These are phyloP conservation scores for Diaporthe capsici DNA, from an alignment of 2,329 filamentous ascomycete genomes.

Conservation along the genomic window DNA sequence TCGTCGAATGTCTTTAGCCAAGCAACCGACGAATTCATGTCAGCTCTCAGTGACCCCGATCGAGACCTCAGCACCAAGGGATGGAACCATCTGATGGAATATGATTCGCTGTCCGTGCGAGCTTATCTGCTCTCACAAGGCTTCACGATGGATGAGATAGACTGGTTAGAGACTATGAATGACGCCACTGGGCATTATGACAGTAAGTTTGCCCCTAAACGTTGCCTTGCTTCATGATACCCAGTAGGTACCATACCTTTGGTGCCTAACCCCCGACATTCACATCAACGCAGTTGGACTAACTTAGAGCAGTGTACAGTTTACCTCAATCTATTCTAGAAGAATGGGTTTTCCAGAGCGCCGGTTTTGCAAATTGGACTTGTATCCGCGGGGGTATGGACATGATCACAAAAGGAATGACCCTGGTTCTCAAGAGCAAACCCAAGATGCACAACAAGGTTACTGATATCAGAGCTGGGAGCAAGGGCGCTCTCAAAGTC, in stretches of 20 bases:
- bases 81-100: conserved; percentile 45
- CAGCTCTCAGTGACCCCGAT: neutral
- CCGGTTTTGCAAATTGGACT: conserved; percentile 46
- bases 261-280: neutral
- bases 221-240: neutral
- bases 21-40: neutral
- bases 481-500: conserved; percentile 43
- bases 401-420: conserved; percentile 49
- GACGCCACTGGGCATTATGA: conserved; percentile 47
- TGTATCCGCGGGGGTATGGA: conserved; percentile 51
- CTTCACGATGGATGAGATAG: conserved; percentile 49
- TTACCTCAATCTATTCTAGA: conserved; percentile 45
- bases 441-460: conserved; percentile 44
- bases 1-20: neutral
- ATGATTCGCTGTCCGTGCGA: conserved; percentile 44
- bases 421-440: conserved; percentile 44
- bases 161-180: conserved; percentile 48
- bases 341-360: conserved; percentile 47
- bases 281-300: neutral
- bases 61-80: conserved; percentile 26
- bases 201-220: neutral
- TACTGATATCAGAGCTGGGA: conserved; percentile 43
- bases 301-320: conserved; percentile 35
- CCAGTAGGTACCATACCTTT: neutral
- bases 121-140: conserved; percentile 46